phyloP scores from a whole-genome alignment of 345 rosid species.

The Euphorbia lathyris region DNA sequence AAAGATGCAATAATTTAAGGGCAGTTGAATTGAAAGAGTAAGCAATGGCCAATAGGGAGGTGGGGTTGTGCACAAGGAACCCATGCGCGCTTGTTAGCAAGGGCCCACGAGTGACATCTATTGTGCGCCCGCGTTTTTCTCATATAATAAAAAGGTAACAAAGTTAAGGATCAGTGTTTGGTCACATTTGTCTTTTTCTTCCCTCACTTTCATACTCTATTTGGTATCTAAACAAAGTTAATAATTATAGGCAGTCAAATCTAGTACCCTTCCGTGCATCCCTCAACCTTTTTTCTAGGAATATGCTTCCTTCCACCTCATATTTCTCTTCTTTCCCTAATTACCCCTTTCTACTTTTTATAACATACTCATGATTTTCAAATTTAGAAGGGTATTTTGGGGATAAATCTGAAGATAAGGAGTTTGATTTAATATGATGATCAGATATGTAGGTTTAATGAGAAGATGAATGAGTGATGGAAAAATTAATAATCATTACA shows the following conservation, averaged over 20 bases:
- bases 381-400: slow-evolving; percentile 15
- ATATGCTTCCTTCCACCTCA: slow-evolving; percentile 17
- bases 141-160: no score
- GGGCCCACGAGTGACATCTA: slow-evolving; percentile 20
- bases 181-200: slow-evolving; percentile 1
- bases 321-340: slow-evolving; percentile 1
- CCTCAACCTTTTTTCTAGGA: slow-evolving; percentile 29
- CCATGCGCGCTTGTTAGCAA: slow-evolving; percentile 26
- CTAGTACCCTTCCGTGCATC: slow-evolving; percentile 43
- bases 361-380: no score
- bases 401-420: slow-evolving; percentile 3
- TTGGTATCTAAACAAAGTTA: neutral
- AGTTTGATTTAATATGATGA: neutral
- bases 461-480: neutral
- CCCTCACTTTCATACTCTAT: neutral
- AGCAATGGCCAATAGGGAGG: slow-evolving; percentile 32
- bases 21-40: slow-evolving; percentile 29
- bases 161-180: neutral
- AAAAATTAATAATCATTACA: slow-evolving; percentile 5
- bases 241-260: slow-evolving; percentile 27
- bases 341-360: neutral
- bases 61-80: slow-evolving; percentile 23
- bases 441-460: neutral
- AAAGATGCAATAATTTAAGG: neutral
- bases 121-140: slow-evolving; percentile 20